These are phyloP conservation scores for Polyplosphaeria fusca DNA, from an alignment of 495 filamentous ascomycete species.

Conservation along the genomic window DNA sequence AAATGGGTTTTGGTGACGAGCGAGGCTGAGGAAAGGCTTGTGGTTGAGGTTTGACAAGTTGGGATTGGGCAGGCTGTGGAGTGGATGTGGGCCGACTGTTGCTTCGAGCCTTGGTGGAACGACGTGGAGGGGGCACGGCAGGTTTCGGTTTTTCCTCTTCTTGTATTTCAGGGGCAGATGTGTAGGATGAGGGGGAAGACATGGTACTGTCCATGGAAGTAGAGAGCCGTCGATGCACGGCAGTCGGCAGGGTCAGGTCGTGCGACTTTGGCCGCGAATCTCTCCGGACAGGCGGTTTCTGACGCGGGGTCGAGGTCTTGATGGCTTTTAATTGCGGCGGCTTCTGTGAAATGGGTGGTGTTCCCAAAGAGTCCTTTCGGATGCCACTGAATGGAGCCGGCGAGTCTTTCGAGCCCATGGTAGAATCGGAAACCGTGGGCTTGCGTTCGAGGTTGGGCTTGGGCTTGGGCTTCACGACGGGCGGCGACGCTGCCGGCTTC, in stretches of 20 bases:
- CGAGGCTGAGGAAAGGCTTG: neutral
- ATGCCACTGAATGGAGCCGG: neutral
- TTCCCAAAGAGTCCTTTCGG: conserved; percentile 13
- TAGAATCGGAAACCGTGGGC: neutral
- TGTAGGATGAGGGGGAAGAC: conserved; percentile 30
- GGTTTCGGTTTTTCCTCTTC: conserved; percentile 30
- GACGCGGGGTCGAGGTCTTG: conserved; percentile 1
- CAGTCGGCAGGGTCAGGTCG: conserved; percentile 3
- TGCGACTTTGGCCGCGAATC: conserved; percentile 5
- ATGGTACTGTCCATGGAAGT: conserved; percentile 13
- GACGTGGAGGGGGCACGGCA: conserved; percentile 33
- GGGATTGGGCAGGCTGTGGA: neutral
- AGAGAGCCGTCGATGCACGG: conserved; percentile 4
- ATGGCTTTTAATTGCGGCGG: conserved; percentile 13
- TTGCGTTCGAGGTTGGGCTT: neutral
- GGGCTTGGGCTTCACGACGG: conserved; percentile 16
- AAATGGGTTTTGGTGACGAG: conserved; percentile 4
- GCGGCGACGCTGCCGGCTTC: neutral
- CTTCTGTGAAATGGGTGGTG: conserved; percentile 10
- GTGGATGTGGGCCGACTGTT: too few species aligned
- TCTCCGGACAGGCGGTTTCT: conserved; percentile 5
- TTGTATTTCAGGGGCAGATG: conserved; percentile 26
- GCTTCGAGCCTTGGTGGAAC: conserved; percentile 11
- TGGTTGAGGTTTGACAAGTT: neutral
- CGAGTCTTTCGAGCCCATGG: conserved; percentile 3